Evolutionary conservation across 192 early-diverging fungal genomes (phyloP).

Genomic region (Entomortierella chlamydospora): DNA sequence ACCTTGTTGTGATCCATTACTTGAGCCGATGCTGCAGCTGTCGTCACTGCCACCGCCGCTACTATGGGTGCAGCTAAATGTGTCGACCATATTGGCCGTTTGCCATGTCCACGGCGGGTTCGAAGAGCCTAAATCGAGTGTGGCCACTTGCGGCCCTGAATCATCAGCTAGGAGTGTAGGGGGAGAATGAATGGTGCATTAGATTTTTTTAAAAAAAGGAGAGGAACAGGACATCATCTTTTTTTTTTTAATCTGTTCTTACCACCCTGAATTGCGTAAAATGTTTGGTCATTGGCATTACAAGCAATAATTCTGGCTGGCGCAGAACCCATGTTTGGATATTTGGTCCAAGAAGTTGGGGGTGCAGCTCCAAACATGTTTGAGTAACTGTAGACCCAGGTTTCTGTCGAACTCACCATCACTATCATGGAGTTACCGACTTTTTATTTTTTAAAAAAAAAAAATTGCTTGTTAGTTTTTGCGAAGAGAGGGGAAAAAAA

Average conservation of each 20-base stretch:
- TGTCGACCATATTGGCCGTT: neutral
- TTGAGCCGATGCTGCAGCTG: no score
- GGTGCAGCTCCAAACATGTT: neutral
- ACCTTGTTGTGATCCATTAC: no score
- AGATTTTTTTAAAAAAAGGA: neutral
- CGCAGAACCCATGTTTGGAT: neutral
- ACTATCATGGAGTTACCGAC: no score
- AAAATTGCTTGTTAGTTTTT: no score
- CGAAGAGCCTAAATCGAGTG: neutral
- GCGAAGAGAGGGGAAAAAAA: neutral
- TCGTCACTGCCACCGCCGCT: no score
- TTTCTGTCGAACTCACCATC: no score
- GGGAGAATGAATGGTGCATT: no score
- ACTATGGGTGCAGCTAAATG: no score
- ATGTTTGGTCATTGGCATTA: neutral
- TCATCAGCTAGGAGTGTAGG: no score
- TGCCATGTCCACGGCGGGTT: constrained; percentile 1
- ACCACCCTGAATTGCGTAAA: constrained; percentile 8
- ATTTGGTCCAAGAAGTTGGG: neutral
- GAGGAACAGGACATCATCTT: neutral
- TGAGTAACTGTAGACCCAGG: neutral
- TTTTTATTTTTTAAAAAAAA: no score
- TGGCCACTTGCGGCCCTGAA: neutral
- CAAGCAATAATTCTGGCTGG: constrained; percentile 3
- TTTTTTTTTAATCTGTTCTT: neutral